Base-by-base conservation (phyloP, 106 monocot genomes). In the Dioscorea zingiberensis region DNA sequence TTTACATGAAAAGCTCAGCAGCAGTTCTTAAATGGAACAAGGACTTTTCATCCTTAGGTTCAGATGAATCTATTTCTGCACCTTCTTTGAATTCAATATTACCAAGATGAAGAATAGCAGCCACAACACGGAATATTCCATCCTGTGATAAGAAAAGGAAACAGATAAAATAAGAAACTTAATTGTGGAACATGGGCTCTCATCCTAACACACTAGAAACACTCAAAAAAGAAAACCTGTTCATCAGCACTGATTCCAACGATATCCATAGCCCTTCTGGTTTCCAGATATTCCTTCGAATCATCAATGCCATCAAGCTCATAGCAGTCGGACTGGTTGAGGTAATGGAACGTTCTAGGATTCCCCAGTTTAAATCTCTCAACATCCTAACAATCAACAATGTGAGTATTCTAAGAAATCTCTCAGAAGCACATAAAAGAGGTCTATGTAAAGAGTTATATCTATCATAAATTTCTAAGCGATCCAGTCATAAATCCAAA, bases 181-280 rank as follows among this genome's bases (percentile, higher is more conserved):
- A 38, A 10, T 38, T 38, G 10, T 38, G 38, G 38, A 38, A 38
- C 10, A 38, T 10, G 10, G 38, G 38, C 10, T 38, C 3, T 38
- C 38, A 38, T 38, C 10, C 38, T 8, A 38, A 38, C 38, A 38
- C 38, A 9, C 0, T 28, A 19, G 17, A 62, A 54, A n/a, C 21
- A 48, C 16, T 17, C 19, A 29, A 32, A 55, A 60, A 54, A 66
- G 48, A 17, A 55, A 46, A 77, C 77, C 82, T 82, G 82, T 54
- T 82, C 82, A 59, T 73, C 60, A 25, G 65, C 26, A 64, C 69
- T 82, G 54, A 82, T 82, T 24, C 77, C 82, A 49, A 82, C 82
- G 60, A 77, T 71, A 56, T 82, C 73, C 82, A 82, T 77, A 25
- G 82, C 82, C 59, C 73, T 77, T 70, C 82, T 82, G 22, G 82